Evolutionary conservation across 495 filamentous ascomycete species (phyloP), one percentile per base, ranked within the genome.

Genomic region (Aspergillus coremiiformis): DNA sequence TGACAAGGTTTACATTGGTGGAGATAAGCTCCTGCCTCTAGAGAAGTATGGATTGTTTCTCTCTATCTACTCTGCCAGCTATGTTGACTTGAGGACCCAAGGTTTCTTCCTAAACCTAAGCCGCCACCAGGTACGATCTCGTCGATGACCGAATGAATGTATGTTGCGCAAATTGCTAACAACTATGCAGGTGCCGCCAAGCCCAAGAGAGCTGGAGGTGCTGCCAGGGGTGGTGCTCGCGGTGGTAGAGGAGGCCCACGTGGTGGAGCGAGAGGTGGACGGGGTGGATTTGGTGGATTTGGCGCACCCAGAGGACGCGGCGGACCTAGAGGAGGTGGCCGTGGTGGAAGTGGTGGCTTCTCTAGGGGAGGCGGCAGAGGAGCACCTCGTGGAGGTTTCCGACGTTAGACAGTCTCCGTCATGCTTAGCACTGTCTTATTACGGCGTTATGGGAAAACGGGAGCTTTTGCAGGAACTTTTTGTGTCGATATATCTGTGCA

Each of bases 1-100:
- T 55, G 93, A 98, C 76, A 96, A 93, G 74, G 92, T 98, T 68
- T 98, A 83, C 77, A 96, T 98, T 59, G 87, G 85, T 42, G 81
- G 83, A 43, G 93, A 98, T 70, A 97, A 96, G 75, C 82, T 97
- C 17, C 78, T 98, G 14, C 93, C 94, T 19, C 70, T 96, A 39
- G 93, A 98, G 69, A 87, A 84, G 81, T 84, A 72, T 23, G 69
- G 45, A 15, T 15, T 26, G 10, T 41, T 27, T 10, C 14, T 35
- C 43, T 21, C 49, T 4, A 23, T 32, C 22, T 12, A 5, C 41
- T 44, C 12, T 4, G 4, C 7, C 11, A 47, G 1, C 20, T 10
- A 10, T 37, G 14, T 53, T 63, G 37, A 57, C 53, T 35, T 27
- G 6, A 7, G 15, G 4, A 44, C 24, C 19, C 39, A 57, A 85